These are phyloP conservation scores for Zopfochytrium polystomum DNA, from an alignment of 371 early-diverging fungal species.

Conservation along the genomic window DNA sequence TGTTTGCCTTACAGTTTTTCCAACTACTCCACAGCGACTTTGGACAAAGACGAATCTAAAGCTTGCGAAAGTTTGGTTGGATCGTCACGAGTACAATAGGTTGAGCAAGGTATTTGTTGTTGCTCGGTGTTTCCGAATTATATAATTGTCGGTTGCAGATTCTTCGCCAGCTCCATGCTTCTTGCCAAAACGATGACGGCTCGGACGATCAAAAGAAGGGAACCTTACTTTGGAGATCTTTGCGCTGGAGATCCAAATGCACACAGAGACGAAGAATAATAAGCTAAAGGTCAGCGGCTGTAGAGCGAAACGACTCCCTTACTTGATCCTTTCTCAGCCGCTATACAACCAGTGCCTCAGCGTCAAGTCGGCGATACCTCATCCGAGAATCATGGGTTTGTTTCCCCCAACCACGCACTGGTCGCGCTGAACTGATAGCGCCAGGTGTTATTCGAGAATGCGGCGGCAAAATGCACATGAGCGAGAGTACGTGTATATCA, in stretches of 20 bases:
- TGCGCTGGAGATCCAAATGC: slow-evolving; percentile 91
- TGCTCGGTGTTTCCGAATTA: neutral
- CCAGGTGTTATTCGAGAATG: slow-evolving; percentile 87
- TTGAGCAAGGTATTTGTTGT: slow-evolving; percentile 53
- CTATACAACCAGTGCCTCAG: slow-evolving; percentile 82
- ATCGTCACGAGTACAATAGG: slow-evolving; percentile 72
- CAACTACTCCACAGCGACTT: slow-evolving; percentile 69
- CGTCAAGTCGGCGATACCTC: slow-evolving; percentile 92
- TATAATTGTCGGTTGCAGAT: slow-evolving; percentile 47
- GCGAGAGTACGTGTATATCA: slow-evolving; percentile 77
- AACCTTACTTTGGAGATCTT: slow-evolving; percentile 87
- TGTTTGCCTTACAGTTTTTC: neutral
- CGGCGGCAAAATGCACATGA: slow-evolving; percentile 97
- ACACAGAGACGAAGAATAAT: slow-evolving; percentile 82
- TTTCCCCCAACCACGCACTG: neutral
- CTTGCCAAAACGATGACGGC: slow-evolving; percentile 80
- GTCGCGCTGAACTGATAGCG: too few species aligned
- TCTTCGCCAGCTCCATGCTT: slow-evolving; percentile 65
- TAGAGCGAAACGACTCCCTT: too few species aligned
- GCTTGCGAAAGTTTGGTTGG: slow-evolving; percentile 85
- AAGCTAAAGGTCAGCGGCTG: slow-evolving; percentile 78
- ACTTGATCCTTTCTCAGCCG: slow-evolving; percentile 48
- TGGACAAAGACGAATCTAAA: slow-evolving; percentile 90
- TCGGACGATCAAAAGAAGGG: slow-evolving; percentile 85
- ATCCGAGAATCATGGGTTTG: slow-evolving; percentile 86